phyloP scores from a whole-genome alignment of 108 stramenopile genomes.

The Cyclotella baltica region DNA sequence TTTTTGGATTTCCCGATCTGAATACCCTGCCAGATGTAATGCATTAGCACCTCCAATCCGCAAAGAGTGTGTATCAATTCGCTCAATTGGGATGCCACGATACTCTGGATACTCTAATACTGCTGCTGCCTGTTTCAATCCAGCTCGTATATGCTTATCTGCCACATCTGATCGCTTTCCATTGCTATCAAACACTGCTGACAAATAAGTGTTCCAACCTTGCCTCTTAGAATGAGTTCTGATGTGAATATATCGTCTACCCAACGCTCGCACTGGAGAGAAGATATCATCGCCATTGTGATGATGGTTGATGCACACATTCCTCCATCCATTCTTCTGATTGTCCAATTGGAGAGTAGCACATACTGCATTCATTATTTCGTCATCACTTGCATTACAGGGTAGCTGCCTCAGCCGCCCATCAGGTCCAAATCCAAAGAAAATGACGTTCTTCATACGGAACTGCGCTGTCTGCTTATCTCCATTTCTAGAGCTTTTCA shows the following conservation, averaged over 20 bases:
- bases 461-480: neutral
- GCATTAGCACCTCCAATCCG: conserved; percentile 17
- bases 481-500: neutral
- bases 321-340: conserved; percentile 7
- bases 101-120: neutral
- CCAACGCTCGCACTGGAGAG: neutral
- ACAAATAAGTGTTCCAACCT: neutral
- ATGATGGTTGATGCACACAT: neutral
- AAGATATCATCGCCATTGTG: neutral
- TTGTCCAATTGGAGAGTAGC: conserved; percentile 6
- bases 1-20: conserved; percentile 10
- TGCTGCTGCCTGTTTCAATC: neutral
- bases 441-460: neutral
- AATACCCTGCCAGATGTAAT: neutral
- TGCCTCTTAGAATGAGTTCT: neutral
- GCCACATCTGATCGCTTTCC: neutral
- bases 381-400: neutral
- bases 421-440: neutral
- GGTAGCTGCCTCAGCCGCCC: neutral
- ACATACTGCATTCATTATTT: neutral
- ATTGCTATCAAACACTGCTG: neutral
- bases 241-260: neutral
- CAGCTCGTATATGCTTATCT: neutral
- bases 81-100: neutral
- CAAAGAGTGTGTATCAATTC: conserved; percentile 9